These are phyloP conservation scores for Saprolegnia parasitica DNA, from an alignment of 352 stramenopile species.

Conservation along the genomic window DNA sequence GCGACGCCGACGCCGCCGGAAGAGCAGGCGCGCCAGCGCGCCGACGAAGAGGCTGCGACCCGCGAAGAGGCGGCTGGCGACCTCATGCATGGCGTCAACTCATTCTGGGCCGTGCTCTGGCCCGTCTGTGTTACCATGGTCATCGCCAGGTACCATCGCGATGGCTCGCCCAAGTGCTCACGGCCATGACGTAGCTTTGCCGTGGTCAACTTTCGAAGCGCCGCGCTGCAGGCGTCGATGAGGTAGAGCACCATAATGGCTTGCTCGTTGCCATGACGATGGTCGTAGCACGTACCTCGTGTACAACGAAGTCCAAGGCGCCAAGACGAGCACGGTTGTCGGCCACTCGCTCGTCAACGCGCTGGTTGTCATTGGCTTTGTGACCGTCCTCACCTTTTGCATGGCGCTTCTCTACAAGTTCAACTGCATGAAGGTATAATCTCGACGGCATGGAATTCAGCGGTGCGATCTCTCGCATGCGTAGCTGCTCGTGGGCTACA, in stretches of 20 bases:
- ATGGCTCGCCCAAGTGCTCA: neutral
- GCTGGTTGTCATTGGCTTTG: slow-evolving; percentile 84
- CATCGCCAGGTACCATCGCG: slow-evolving; percentile 38
- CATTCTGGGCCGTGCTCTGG: slow-evolving; percentile 81
- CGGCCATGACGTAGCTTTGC: slow-evolving; percentile 43
- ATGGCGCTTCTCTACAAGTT: slow-evolving; percentile 89
- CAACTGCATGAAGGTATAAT: slow-evolving; percentile 68
- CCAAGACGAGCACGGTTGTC: slow-evolving; percentile 30
- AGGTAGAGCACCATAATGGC: slow-evolving; percentile 36
- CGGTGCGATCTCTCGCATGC: neutral
- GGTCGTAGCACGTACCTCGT: slow-evolving; percentile 61
- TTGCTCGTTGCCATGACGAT: neutral
- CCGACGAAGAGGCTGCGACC: slow-evolving; percentile 14
- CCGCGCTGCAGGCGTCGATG: slow-evolving; percentile 73
- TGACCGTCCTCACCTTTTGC: slow-evolving; percentile 79
- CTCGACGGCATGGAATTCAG: neutral
- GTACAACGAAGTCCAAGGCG: slow-evolving; percentile 54
- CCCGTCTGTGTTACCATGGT: slow-evolving; percentile 81
- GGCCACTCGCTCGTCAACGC: slow-evolving; percentile 82
- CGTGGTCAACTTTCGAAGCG: slow-evolving; percentile 80
- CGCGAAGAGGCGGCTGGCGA: slow-evolving; percentile 48
- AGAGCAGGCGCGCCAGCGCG: neutral
- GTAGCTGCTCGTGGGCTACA: slow-evolving; percentile 75
- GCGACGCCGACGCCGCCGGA: neutral
- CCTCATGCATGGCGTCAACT: slow-evolving; percentile 84